Conservation (phyloP, 768 basidiomycete genomes). For the Rhodosporidiobolus sp. region DNA sequence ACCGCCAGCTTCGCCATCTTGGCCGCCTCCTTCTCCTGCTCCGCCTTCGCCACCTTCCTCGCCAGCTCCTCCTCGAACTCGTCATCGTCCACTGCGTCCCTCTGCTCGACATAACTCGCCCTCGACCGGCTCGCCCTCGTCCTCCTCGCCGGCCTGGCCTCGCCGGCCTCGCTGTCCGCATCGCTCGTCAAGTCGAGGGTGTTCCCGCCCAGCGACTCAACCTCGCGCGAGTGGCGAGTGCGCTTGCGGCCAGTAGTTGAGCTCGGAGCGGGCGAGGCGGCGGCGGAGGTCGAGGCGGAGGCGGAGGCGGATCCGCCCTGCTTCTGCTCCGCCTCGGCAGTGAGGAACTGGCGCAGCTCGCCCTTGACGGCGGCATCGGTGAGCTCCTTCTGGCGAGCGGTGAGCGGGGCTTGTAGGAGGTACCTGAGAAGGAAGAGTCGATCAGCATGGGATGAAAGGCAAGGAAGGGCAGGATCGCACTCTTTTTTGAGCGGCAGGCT, state of each 20-base stretch:
- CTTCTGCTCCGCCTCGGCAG: background rate
- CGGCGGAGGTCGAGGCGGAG: background rate
- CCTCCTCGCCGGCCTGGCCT: background rate
- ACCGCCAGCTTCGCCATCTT: background rate
- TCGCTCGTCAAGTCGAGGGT: conserved; percentile 2
- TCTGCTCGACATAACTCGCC: conserved; percentile 7
- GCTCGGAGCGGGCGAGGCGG: background rate
- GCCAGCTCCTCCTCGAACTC: conserved; percentile 44
- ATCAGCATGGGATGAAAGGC: conserved; percentile 49
- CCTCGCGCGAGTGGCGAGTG: background rate
- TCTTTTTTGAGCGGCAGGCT: conserved; percentile 65
- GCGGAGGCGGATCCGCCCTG: background rate
- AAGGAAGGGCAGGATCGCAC: background rate
- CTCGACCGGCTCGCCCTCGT: conserved; percentile 42
- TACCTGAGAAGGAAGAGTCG: conserved; percentile 67
- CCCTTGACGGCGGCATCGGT: conserved; percentile 77
- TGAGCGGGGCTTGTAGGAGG: conserved; percentile 85
- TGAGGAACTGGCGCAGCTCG: conserved; percentile 57
- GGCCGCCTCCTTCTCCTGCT: conserved; percentile 42
- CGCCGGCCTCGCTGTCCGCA: background rate
- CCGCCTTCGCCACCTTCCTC: conserved; percentile 45
- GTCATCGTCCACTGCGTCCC: conserved; percentile 27
- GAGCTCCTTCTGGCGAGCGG: conserved; percentile 72
- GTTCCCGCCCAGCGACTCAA: no score
- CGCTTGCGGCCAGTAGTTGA: conserved; percentile 2